A percentile compares a stretch with the other conserved stretches of the same genome.
Conservation (phyloP, 768 basidiomycete genomes). For the Hypholoma sublateritium region DNA sequence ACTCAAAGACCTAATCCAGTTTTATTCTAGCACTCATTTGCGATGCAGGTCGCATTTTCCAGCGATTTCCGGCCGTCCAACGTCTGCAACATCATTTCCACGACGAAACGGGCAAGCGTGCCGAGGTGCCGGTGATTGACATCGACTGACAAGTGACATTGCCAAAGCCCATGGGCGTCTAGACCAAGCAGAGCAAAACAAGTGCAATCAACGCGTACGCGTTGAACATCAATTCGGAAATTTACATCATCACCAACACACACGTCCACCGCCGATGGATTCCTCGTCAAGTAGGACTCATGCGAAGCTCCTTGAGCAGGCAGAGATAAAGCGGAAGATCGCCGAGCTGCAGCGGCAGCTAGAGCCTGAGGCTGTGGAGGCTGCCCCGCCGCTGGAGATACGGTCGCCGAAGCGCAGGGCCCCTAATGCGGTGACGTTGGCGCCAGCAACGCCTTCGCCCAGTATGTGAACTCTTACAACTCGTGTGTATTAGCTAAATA, state of each 20-base stretch:
- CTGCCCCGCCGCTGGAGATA: constrained; percentile 19
- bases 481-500: not conserved
- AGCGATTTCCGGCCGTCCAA: not conserved
- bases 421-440: constrained; percentile 38
- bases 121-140: not conserved
- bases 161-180: not conserved
- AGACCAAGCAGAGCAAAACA: not conserved
- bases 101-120: not conserved
- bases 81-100: not conserved
- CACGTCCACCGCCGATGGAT: constrained; percentile 41
- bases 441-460: constrained; percentile 65
- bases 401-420: constrained; percentile 50
- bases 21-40: too few species aligned
- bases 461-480: constrained; percentile 39
- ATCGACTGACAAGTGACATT: not conserved
- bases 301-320: constrained; percentile 41
- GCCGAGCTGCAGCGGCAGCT: constrained; percentile 56
- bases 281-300: constrained; percentile 45
- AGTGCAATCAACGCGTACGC: constrained; percentile 7
- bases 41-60: not conserved
- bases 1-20: too few species aligned
- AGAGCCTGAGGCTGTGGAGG: constrained; percentile 24
- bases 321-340: constrained; percentile 55
- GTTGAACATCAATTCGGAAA: constrained; percentile 4
- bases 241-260: constrained; percentile 6